Evolutionary conservation across 192 early-diverging fungal genomes (phyloP), one percentile per base, ranked within the genome.

Genomic region (Chytriomyces sp.): DNA sequence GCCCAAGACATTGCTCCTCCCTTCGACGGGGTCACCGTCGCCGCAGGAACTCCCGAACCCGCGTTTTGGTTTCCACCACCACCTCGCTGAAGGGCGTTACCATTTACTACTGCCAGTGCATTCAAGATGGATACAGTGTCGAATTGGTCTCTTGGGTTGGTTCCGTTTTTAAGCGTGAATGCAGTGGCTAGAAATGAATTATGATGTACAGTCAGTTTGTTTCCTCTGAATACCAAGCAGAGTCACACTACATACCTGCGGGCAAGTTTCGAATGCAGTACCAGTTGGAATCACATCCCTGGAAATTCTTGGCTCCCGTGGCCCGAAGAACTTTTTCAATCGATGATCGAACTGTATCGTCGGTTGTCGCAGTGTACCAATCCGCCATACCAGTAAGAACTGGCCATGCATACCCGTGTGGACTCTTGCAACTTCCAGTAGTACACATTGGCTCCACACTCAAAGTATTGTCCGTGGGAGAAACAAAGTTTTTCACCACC

Each of bases 221-320:
- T 50, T 43, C 11, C 3, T 3, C 53, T 20, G 20, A 5, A 13
- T n/a, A 57, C 5, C 53, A 45, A 57, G 20, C 13, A 76, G 9
- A 74, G 9, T 20, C 50, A 13, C 61, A 64, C 24, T 35, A 60
- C 50, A 13, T 44, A 76, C 75, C 69, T 28, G 77, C 28, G 46
- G 45, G 23, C 70, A 79, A 46, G 43, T 72, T 67, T 11, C 78
- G 45, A 64, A 79, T 79, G 24, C 78, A 79, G 65, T 79, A 73
- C 78, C 78, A 79, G 28, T 67, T 44, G 11, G 76, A 67, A 53
- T 77, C 47, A 50, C 78, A 79, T 7, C 43, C 13, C 46, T 50
- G 49, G 24, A 68, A 72, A 7, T 66, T 45, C 43, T 10, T 13
- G 44, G 35, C 24, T n/a, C 71, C 78, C 16, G 24, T 61, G 8